Evolutionary conservation across 1,284 basidiomycete species (phyloP), one percentile per base, ranked within the genome.

Genomic region (Lentinus polychrous): DNA sequence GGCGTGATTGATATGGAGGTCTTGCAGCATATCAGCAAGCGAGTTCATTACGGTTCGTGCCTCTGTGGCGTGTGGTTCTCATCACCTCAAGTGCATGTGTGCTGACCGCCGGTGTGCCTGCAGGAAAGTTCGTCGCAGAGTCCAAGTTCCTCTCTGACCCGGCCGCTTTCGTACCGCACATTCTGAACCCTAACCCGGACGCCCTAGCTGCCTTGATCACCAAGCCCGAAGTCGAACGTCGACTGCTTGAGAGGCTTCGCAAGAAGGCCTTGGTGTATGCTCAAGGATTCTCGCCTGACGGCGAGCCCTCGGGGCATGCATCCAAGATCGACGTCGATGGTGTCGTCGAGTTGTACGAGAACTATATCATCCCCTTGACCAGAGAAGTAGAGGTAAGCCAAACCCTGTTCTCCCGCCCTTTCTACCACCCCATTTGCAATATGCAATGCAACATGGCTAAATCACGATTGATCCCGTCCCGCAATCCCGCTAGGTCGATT

Each of bases 81-180:
- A 6, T 37, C 35, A 4, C 35, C 18, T 18, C 35, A 37, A n/a
- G 27, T 27, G 27, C 10, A n/a, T 10, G 27, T 27, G 10, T 27
- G 4, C 27, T n/a, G 35, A 37, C 18, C 35, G 6, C 18, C 18
- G 7, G 7, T 5, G 5, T 37, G 50, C 34, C 32, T 41, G 6
- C 63, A 97, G 94, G 95, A 52, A 98, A 98, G 79, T 99, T 99
- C 65, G 96, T 99, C 8, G 92, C 92, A 3, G 96, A 99, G 69
- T 89, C 89, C 47, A 99, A 99, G 66, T 99, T 99, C 74, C 69
- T 79, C 15, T 77, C 81, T 27, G 74, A 90, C 53, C 95, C 96
- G 8, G 75, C 85, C 22, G 82, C 84, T 11, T 99, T 98, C 66
- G 81, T 99, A 53, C 90, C 91, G 0, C 91, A 93, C 66, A 99